Base-by-base conservation (phyloP, 1,139 yeast genomes). In the Geotrichum restrictum region DNA sequence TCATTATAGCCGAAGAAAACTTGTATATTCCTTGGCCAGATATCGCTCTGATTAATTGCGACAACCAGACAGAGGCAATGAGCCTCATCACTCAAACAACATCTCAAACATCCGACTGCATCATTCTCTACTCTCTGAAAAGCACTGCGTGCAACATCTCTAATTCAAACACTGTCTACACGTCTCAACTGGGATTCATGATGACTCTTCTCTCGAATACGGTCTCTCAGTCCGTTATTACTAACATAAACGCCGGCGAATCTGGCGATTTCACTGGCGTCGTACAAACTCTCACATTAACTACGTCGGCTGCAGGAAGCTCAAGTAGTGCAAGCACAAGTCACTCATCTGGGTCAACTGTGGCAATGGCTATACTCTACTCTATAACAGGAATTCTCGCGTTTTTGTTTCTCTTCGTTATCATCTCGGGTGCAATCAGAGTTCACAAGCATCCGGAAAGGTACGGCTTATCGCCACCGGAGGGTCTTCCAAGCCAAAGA, bases 361-460 rank as follows among this genome's bases (percentile, higher is more conserved):
- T 61, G 11, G 68, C 69, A 21, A 66, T 66, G 67, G 65, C 64
- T 14, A 61, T 65, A 16, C 59, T 69, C 13, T 69, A 69, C 53
- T 56, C 64, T 37, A 51, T 66, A 21, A 61, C 68, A 2, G 71
- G 70, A 3, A 51, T 68, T 29, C 60, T 69, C 2, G 68, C 69
- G 1, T 63, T 62, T 2, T 57, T 63, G 14, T 66, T 69, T 48
- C 53, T 69, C 36, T 58, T 67, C 45, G 57, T 68, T 13, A 66
- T 69, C 40, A 59, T 67, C 4, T 62, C 68, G 1, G 71, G 71
- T 13, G 70, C 71, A 3, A 55, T 67, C 27, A 60, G 72, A 3
- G 65, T 67, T 2, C 71, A 67, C 48, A 61, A 65, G 33, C 70
- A 69, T 48, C 73, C 73, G 0, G 72, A 69, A 48, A 57, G 72